Base-by-base conservation (phyloP, 2,329 filamentous ascomycete species). In the Geosmithia morbida region DNA sequence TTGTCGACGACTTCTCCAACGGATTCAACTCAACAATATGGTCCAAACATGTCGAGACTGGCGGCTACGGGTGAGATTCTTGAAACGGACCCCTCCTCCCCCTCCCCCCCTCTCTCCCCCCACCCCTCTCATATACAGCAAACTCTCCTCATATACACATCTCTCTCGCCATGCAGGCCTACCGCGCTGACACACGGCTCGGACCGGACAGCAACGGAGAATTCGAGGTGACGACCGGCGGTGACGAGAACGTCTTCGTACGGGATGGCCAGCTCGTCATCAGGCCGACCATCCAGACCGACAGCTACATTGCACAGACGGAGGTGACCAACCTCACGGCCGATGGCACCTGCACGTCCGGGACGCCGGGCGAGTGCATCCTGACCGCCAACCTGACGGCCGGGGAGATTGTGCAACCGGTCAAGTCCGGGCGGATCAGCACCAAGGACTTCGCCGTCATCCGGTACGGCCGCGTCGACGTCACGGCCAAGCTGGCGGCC, bases 401-500 rank as follows among this genome's bases (percentile, higher is more conserved):
- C 33, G 69, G 69, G 19, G 54, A 55, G 17, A 72, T 75, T 54
- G 66, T 77, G 45, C 66, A 66, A 19, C 71, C 73, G 0, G 66
- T 75, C 7, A 63, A 68, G 13, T 71, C 67, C 2, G 73, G 69
- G 7, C 63, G 73, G 13, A 54, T 76, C 10, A 67, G 62, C 20
- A 75, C 70, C 14, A 65, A 63, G 51, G 65, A 64, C 16, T 68
- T 64, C 49, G 65, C 65, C 49, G 61, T 57, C 40, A 67, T 74
- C 52, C 62, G 58, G 37, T 74, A 73, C 56, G 71, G 71, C 11
- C 61, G 66, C 43, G 66, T 77, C 30, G 74, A 78, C 53, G 70
- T 78, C 7, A 65, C 68, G 3, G 74, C 74, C 17, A 69, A 71
- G 50, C 56, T 77, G 53, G 71, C 74, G 7, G 58, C 57, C 33